Evolutionary conservation across 768 basidiomycete genomes (phyloP), one percentile per base, ranked within the genome.

Genomic region (Phlegmacium glaucopus): DNA sequence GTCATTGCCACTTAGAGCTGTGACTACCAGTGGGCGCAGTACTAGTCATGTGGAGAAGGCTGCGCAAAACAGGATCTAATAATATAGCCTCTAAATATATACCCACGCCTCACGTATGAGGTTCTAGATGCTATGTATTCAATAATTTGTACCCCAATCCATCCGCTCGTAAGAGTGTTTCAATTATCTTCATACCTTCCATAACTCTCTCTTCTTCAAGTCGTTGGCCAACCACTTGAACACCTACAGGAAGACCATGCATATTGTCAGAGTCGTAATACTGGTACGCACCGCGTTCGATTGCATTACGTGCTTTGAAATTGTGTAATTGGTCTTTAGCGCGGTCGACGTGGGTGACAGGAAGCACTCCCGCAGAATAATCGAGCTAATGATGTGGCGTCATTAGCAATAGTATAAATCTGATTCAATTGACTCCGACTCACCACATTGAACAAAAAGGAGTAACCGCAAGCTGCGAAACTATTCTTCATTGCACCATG

Each of bases 161-260:
- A 10, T 64, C 63, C 18, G 47, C 46, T 37, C 50, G 57, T 47
- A 74, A 48, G 26, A 68, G 47, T 11, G 26, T 28, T 30, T 80
- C 68, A 40, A 85, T 67, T 6, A 79, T 65, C 52, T 77, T 73
- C 76, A 83, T 83, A 3, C 77, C 80, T 45, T 74, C 72, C 32
- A 85, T 50, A 0, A 82, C 82, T 50, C 78, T 78, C 61, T 86
- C 84, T 58, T 86, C 83, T 54, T 83, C 78, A 28, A 83, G 67
- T 27, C 80, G 64, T 44, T 72, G 70, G 0, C 82, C 82, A 1
- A 83, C 70, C 12, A 85, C 68, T 54, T 85, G 82, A 1, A 83
- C 76, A 4, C 80, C 78, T 1, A 85, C 65, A 0, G 84, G 82
- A 9, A 83, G 64, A 2, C 82, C 81, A 36, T 75, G 65, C 78